Conservation (phyloP, 139 green algal genomes). For the Coelastrella sp. region DNA sequence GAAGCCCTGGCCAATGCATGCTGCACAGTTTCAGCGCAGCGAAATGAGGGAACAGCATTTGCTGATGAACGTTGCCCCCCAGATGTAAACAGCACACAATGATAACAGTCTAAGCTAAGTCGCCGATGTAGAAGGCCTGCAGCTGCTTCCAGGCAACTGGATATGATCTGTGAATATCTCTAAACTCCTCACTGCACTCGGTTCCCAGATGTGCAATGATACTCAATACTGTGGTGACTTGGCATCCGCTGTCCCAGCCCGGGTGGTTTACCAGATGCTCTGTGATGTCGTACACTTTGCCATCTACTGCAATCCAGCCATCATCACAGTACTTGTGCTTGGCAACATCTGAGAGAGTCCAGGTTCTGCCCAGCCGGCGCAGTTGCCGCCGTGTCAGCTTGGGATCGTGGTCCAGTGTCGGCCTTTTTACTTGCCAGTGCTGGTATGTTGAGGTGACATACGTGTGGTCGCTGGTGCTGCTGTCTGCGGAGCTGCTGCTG, state of each 20-base stretch:
- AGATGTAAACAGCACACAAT: background rate
- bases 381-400: slow-evolving; percentile 43
- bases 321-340: slow-evolving; percentile 35
- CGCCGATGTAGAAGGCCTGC: slow-evolving; percentile 41
- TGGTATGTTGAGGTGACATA: slow-evolving; percentile 17
- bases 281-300: slow-evolving; percentile 50
- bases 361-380: slow-evolving; percentile 9
- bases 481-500: background rate
- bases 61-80: no score
- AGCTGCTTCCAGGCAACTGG: slow-evolving; percentile 43
- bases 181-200: slow-evolving; percentile 41
- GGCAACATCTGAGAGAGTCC: slow-evolving; percentile 31
- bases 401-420: slow-evolving; percentile 14
- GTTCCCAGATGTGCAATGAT: slow-evolving; percentile 45
- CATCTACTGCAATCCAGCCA: slow-evolving; percentile 49
- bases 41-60: no score
- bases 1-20: no score
- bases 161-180: slow-evolving; percentile 40
- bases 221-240: slow-evolving; percentile 42
- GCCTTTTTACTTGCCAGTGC: slow-evolving; percentile 24
- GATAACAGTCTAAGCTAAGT: slow-evolving; percentile 3
- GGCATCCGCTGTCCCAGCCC: slow-evolving; percentile 43
- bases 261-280: slow-evolving; percentile 42
- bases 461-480: background rate
- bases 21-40: no score